Conservation (phyloP, 257 asterid species). For the Jasminum sambac region DNA sequence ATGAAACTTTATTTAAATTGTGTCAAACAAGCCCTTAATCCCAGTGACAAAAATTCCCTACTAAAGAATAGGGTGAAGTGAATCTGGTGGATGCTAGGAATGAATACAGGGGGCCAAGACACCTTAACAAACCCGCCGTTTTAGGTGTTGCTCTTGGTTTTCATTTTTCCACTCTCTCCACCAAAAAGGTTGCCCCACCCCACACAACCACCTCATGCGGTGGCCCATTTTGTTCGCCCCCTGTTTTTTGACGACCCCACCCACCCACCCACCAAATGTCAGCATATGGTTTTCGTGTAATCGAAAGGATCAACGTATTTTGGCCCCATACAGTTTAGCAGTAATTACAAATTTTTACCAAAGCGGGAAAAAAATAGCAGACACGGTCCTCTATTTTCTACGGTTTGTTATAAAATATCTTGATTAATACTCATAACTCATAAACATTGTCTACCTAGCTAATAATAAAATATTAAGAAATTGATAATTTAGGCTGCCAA, state of each 20-base stretch:
- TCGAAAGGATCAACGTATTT: neutral
- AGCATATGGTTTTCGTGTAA: neutral
- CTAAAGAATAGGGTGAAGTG: no score
- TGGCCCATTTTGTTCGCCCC: neutral
- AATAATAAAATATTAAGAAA: no score
- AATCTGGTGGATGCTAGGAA: neutral
- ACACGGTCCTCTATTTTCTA: neutral
- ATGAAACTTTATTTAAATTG: no score
- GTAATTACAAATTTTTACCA: neutral
- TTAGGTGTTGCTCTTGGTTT: constrained; percentile 3
- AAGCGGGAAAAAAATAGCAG: neutral
- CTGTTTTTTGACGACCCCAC: neutral
- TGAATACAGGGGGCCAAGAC: neutral
- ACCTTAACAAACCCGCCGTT: neutral
- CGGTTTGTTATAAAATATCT: no score
- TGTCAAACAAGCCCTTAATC: no score
- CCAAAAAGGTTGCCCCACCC: neutral
- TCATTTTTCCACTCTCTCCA: neutral
- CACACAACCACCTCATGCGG: neutral
- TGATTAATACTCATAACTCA: no score
- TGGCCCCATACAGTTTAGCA: neutral
- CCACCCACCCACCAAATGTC: neutral
- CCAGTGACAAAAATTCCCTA: no score
- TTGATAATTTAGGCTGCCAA: no score
- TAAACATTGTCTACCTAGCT: no score